Base-by-base conservation (phyloP, 345 rosid genomes). In the Bruguiera parviflora region DNA sequence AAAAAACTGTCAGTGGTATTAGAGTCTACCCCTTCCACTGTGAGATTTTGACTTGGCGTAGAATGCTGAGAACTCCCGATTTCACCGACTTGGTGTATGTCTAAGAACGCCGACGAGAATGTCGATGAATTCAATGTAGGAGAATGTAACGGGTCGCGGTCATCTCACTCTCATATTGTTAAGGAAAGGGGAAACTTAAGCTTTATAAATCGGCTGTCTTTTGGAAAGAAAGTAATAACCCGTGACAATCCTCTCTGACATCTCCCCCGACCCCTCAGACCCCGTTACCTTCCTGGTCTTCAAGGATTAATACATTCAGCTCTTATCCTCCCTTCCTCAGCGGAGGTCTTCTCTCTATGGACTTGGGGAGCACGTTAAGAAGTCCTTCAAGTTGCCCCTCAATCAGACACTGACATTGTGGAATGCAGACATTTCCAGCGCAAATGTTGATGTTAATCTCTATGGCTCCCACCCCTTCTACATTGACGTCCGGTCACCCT, bases 401-500 rank as follows among this genome's bases (percentile, higher is more conserved):
- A 68, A 72, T 2, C 80, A 83, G 0, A 62, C 78, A 1, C 49
- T 84, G 33, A 89, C 97, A 7, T 2, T 91, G 33, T 91, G 92
- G 95, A 89, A 86, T 68, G 81, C 84, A 1, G 89, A 82, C 61
- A 64, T 78, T 5, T 78, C 24, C 0, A 80, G 92, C 37, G 62
- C 67, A 9, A 67, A 60, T 79, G 59, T 51, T 32, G 83, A 83
- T 68, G 33, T 82, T 19, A 88, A 87, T 59, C 90, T 91, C 3
- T 91, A 91, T 51, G 95, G 97, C 2, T 86, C 95, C 2, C 95
- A 91, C 37, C 97, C 95, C 4, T 87, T 91, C 32, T 91, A 83
- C 79, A 32, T 89, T 16, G 97, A 91, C 58, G 73, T 91, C 6
- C 79, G 95, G 61, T 77, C 83, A 58, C 69, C 70, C 1, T 73